phyloP scores from a whole-genome alignment of 2,329 filamentous ascomycete genomes.

The Colletotrichum lupini region DNA sequence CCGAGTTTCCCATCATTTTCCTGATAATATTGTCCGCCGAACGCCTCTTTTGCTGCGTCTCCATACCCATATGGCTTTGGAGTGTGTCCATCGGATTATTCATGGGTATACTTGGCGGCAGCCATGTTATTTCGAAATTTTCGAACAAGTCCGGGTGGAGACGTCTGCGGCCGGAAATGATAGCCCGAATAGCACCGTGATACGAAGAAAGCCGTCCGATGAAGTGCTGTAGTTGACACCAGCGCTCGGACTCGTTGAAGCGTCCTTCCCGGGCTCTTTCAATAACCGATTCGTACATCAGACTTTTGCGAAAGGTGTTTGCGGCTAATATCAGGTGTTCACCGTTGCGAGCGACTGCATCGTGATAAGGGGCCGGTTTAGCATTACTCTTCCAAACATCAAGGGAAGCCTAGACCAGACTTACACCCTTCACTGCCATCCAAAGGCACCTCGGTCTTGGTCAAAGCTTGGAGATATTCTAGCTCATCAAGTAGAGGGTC shows the following conservation, averaged over 20 bases:
- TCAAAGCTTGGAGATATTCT: background rate
- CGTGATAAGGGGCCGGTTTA: background rate
- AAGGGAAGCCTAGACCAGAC: background rate
- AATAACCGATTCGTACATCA: background rate
- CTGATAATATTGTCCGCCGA: slow-evolving; percentile 38
- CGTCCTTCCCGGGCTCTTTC: slow-evolving; percentile 11
- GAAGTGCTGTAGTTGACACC: slow-evolving; percentile 44
- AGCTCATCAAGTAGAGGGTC: background rate
- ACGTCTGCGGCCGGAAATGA: slow-evolving; percentile 37
- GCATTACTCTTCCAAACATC: background rate
- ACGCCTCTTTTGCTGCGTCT: background rate
- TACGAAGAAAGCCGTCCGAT: slow-evolving; percentile 43
- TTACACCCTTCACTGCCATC: background rate
- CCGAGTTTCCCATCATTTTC: slow-evolving; percentile 33
- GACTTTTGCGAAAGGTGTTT: background rate
- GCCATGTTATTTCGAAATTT: slow-evolving; percentile 36
- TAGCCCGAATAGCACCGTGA: slow-evolving; percentile 27
- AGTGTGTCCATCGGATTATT: slow-evolving; percentile 34
- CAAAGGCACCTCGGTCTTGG: background rate
- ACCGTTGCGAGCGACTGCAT: background rate
- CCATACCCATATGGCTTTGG: slow-evolving; percentile 21
- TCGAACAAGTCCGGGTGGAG: slow-evolving; percentile 46
- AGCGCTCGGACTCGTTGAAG: slow-evolving; percentile 37
- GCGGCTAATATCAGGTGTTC: background rate
- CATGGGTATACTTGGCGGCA: slow-evolving; percentile 40